Conservation (phyloP, 495 filamentous ascomycete species). For the Symbiotaphrina buchneri region DNA sequence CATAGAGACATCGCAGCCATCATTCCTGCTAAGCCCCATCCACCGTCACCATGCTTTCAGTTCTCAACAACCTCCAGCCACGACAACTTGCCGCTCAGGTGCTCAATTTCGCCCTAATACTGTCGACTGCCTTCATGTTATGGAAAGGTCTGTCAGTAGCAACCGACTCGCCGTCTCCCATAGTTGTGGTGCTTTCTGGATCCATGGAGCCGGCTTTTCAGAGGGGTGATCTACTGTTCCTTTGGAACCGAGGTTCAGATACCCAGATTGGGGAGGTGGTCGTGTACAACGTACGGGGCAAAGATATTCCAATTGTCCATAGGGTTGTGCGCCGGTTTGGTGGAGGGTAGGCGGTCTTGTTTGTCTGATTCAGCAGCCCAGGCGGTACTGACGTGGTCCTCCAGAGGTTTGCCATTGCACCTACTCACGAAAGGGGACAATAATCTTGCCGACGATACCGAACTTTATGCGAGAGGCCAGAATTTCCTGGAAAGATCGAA, state of each 20-base stretch:
- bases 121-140: constrained; percentile 92
- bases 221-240: constrained; percentile 73
- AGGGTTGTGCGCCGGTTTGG: constrained; percentile 38
- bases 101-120: constrained; percentile 86
- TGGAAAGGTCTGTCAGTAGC: constrained; percentile 88
- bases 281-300: constrained; percentile 74
- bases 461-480: constrained; percentile 72
- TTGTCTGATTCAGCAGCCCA: neutral
- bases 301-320: constrained; percentile 91
- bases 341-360: constrained; percentile 15
- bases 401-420: constrained; percentile 21
- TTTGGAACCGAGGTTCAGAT: constrained; percentile 65
- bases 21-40: too few species aligned
- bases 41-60: constrained; percentile 50
- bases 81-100: constrained; percentile 74
- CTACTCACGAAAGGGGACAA: constrained; percentile 98
- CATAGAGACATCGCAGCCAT: too few species aligned
- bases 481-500: constrained; percentile 59
- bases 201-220: constrained; percentile 97
- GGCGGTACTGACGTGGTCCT: neutral
- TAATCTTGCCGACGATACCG: constrained; percentile 83
- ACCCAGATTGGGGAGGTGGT: constrained; percentile 15
- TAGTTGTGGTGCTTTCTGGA: constrained; percentile 86
- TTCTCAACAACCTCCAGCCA: constrained; percentile 36
- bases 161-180: constrained; percentile 72